Conservation (phyloP, 225 moss, liverwort and hornwort genomes). For the Marchantia polymorpha region DNA sequence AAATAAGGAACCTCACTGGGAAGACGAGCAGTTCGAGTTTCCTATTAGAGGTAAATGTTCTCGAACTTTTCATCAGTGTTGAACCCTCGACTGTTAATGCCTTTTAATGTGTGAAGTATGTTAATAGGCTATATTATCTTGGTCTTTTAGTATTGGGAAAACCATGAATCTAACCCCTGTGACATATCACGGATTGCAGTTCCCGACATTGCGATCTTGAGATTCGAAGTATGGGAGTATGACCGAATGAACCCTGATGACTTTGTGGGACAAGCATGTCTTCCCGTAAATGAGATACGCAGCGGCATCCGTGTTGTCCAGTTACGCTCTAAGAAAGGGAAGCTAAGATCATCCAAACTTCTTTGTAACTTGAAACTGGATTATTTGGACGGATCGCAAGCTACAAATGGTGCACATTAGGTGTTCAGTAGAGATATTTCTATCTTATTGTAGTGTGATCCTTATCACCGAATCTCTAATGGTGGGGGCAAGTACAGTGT, state of each 20-base stretch:
- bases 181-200: conserved; percentile 43
- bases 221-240: conserved; percentile 83
- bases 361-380: conserved; percentile 56
- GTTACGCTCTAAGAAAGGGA: conserved; percentile 56
- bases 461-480: background rate
- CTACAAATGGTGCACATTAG: conserved; percentile 8
- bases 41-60: conserved; percentile 46
- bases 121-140: background rate
- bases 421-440: background rate
- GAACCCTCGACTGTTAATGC: no score
- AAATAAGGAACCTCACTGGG: conserved; percentile 69
- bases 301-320: conserved; percentile 68
- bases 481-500: background rate
- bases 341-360: conserved; percentile 55
- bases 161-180: background rate
- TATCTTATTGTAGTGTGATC: background rate
- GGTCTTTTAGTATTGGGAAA: background rate
- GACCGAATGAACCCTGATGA: conserved; percentile 62
- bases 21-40: conserved; percentile 74
- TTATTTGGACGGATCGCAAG: conserved; percentile 17
- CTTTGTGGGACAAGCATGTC: conserved; percentile 83
- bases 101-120: background rate
- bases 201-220: conserved; percentile 78
- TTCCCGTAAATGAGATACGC: conserved; percentile 55
- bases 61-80: no score